Conservation (phyloP, 2,329 filamentous ascomycete genomes). For the Rosellinia necatrix region DNA sequence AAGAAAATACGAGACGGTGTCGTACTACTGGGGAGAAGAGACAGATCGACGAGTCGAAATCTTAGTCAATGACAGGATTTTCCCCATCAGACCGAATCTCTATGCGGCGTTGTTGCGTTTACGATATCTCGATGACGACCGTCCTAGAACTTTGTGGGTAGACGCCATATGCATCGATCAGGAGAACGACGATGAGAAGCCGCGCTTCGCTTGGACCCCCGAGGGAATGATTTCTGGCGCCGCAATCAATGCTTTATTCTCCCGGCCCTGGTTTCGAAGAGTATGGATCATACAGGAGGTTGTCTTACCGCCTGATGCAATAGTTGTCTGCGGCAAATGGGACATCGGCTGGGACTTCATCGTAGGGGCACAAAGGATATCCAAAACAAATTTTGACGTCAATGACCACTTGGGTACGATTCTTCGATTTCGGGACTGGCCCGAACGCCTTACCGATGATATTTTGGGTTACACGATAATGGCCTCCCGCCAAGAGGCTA, state of each 20-base stretch:
- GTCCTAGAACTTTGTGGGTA: slow-evolving; percentile 13
- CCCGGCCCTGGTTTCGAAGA: slow-evolving; percentile 22
- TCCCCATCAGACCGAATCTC: slow-evolving; percentile 21
- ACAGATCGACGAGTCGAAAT: slow-evolving; percentile 9
- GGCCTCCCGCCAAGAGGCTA: slow-evolving; percentile 19
- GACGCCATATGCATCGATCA: slow-evolving; percentile 20
- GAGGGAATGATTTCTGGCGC: not conserved
- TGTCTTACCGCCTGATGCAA: slow-evolving; percentile 9
- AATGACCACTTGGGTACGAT: slow-evolving; percentile 16
- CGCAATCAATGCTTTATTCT: slow-evolving; percentile 20
- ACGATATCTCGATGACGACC: slow-evolving; percentile 1
- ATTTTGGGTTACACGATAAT: slow-evolving; percentile 14
- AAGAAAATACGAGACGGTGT: slow-evolving; percentile 20
- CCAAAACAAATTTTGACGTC: slow-evolving; percentile 10
- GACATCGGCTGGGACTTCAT: slow-evolving; percentile 19
- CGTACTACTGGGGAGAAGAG: slow-evolving; percentile 18
- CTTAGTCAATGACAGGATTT: slow-evolving; percentile 7
- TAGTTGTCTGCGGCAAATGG: slow-evolving; percentile 19
- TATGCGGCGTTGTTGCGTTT: slow-evolving; percentile 17
- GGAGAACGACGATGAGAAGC: slow-evolving; percentile 14
- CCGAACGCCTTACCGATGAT: slow-evolving; percentile 8
- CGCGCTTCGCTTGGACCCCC: not conserved
- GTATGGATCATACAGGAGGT: slow-evolving; percentile 25
- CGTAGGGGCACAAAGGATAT: slow-evolving; percentile 9
- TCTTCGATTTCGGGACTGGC: slow-evolving; percentile 14